phyloP scores from a whole-genome alignment of 768 basidiomycete genomes.

The Suillus subluteus region DNA sequence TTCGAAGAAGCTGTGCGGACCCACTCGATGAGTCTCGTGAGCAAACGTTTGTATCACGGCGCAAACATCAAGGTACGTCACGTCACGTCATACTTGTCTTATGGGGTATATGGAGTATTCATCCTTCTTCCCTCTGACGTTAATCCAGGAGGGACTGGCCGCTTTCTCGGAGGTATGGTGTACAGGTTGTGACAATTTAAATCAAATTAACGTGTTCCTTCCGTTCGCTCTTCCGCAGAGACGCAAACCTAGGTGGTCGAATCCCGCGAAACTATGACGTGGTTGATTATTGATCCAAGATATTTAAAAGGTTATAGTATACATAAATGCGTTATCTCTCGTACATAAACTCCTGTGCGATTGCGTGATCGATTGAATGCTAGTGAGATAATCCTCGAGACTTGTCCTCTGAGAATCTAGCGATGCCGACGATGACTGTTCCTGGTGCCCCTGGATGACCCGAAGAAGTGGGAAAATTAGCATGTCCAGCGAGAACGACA shows the following conservation, averaged over 20 bases:
- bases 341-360: constrained; percentile 2
- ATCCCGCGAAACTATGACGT: constrained; percentile 56
- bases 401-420: neutral
- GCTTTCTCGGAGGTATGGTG: constrained; percentile 66
- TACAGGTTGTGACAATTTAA: constrained; percentile 6
- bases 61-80: constrained; percentile 68
- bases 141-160: constrained; percentile 62
- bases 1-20: constrained; percentile 52
- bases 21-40: constrained; percentile 50
- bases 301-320: constrained; percentile 6
- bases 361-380: neutral
- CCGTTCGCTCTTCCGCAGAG: constrained; percentile 33
- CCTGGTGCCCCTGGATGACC: constrained; percentile 1
- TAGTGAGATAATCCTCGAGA: neutral
- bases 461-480: constrained; percentile 2
- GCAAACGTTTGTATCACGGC: constrained; percentile 58
- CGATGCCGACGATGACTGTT: neutral
- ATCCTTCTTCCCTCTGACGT: constrained; percentile 4
- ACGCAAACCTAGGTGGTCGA: constrained; percentile 57
- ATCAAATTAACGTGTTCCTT: constrained; percentile 3
- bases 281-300: neutral
- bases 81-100: constrained; percentile 7
- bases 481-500: neutral
- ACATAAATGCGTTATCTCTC: neutral
- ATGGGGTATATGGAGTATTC: constrained; percentile 14